Evolutionary conservation across 495 filamentous ascomycete species (phyloP).

Genomic region (Polyplosphaeria fusca): DNA sequence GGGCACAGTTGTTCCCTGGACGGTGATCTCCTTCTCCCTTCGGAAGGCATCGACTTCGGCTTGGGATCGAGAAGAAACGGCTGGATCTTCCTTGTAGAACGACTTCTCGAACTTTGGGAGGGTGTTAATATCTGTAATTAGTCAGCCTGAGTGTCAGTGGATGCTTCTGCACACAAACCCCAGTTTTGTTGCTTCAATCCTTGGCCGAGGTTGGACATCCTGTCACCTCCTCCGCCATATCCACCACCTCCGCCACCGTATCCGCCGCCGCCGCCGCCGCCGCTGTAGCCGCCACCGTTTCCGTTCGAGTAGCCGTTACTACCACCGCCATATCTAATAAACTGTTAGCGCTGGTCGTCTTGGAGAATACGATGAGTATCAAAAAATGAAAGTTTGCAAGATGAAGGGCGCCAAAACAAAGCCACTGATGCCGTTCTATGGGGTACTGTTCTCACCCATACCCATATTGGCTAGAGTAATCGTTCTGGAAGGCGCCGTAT

Average conservation of each 20-base stretch:
- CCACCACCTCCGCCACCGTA: slow-evolving; percentile 43
- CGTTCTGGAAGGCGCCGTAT: slow-evolving; percentile 25
- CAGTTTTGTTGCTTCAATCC: slow-evolving; percentile 80
- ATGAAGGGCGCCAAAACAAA: slow-evolving; percentile 26
- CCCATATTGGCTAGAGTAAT: slow-evolving; percentile 26
- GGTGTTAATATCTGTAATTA: slow-evolving; percentile 66
- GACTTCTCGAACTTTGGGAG: slow-evolving; percentile 98
- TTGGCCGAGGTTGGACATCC: slow-evolving; percentile 88
- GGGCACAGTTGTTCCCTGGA: slow-evolving; percentile 74
- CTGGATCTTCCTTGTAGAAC: slow-evolving; percentile 93
- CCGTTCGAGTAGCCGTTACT: slow-evolving; percentile 12
- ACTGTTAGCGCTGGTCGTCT: slow-evolving; percentile 9
- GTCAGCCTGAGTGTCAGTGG: slow-evolving; percentile 9
- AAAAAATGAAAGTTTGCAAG: slow-evolving; percentile 16
- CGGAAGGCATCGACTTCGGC: slow-evolving; percentile 86
- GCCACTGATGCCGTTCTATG: slow-evolving; percentile 22
- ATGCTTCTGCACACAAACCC: slow-evolving; percentile 45
- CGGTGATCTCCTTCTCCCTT: slow-evolving; percentile 70
- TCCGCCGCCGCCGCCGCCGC: slow-evolving; percentile 39
- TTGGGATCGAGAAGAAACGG: slow-evolving; percentile 68
- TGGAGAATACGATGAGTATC: slow-evolving; percentile 24
- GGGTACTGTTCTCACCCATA: slow-evolving; percentile 31
- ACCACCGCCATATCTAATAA: slow-evolving; percentile 18
- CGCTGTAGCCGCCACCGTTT: slow-evolving; percentile 48
- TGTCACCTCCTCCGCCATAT: slow-evolving; percentile 62